Base-by-base conservation (phyloP, 2,329 filamentous ascomycete genomes). In the Trichoderma endophyticum region DNA sequence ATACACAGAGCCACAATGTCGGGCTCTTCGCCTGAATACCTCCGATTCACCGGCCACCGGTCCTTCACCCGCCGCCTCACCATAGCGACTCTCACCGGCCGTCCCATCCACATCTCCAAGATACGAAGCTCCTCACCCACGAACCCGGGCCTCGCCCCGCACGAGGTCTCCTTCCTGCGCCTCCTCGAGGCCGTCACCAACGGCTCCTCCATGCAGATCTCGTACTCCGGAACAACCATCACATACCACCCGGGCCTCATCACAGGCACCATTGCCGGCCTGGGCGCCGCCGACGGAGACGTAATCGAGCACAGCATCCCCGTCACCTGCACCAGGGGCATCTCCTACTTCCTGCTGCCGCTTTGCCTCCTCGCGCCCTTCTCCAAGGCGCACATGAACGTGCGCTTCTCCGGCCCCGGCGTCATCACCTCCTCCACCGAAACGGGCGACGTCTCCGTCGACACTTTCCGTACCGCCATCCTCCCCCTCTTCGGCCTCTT, bases 171-270 rank as follows among this genome's bases (percentile, higher is more conserved):
- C 61, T 95, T 99, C 82, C 88, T 99, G 36, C 95, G 96, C 71
- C 92, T 99, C 21, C 91, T 99, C 79, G 96, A 98, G 82, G 89
- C 93, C 76, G 88, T 99, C 77, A 99, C 96, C 79, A 99, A 99
- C 86, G 96, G 96, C 83, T 93, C 93, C 72, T 91, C 92, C 71
- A 94, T 98, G 84, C 95, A 98, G 79, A 97, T 99, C 77, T 97
- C 94, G 12, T 96, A 97, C 84, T 98, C 94, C 1, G 96, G 96
- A 79, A 98, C 96, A 0, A 95, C 94, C 1, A 89, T 99, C 71
- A 91, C 95, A 48, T 99, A 97, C 83, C 92, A 93, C 75, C 96
- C 96, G 0, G 96, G 96, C 43, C 86, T 99, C 54, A 97, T 99
- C 78, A 96, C 94, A 0, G 96, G 96, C 73, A 92, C 91, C 61